phyloP scores from a whole-genome alignment of 2,329 filamentous ascomycete genomes.

The Achaetomium macrosporum region DNA sequence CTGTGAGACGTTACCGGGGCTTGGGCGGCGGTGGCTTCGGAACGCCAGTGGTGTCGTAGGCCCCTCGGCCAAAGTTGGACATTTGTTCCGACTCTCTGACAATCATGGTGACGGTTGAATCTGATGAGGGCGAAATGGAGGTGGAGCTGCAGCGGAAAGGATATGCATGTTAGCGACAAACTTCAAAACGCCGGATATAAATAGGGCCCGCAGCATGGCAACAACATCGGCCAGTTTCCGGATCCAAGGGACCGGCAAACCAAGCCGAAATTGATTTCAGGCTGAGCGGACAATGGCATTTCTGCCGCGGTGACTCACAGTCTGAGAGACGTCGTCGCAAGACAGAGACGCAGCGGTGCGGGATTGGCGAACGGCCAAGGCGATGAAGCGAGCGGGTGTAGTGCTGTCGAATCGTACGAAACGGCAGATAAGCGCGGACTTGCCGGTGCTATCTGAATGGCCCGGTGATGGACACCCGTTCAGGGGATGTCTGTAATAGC shows the following conservation, averaged over 20 bases:
- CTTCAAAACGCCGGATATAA: conserved; percentile 14
- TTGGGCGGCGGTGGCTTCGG: conserved; percentile 34
- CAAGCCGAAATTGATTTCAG: conserved; percentile 13
- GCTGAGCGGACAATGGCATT: conserved; percentile 11
- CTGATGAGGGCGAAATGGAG: conserved; percentile 7
- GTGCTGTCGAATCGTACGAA: conserved; percentile 25
- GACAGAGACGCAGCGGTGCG: conserved; percentile 21
- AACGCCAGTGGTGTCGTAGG: conserved; percentile 35
- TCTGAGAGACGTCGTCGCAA: conserved; percentile 12
- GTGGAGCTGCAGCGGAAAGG: conserved; percentile 7
- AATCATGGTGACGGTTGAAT: conserved; percentile 29
- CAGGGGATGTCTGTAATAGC: conserved; percentile 1
- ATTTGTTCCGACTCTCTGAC: conserved; percentile 27
- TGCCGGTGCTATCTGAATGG: conserved; percentile 15
- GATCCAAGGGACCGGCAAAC: conserved; percentile 10
- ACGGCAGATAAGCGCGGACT: conserved; percentile 19
- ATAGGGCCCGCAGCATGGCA: background rate
- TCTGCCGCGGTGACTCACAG: conserved; percentile 28
- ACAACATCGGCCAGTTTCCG: conserved; percentile 1
- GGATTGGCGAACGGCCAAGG: conserved; percentile 25
- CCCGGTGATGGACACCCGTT: conserved; percentile 20
- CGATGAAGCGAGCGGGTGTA: conserved; percentile 25
- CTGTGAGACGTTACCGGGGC: conserved; percentile 26
- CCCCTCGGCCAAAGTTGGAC: conserved; percentile 33
- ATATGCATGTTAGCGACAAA: conserved; percentile 23